Percentiles rank a stretch among this genome's conserved stretches.
Conservation (phyloP, 148 eudicot species). For the Spergularia marina region DNA sequence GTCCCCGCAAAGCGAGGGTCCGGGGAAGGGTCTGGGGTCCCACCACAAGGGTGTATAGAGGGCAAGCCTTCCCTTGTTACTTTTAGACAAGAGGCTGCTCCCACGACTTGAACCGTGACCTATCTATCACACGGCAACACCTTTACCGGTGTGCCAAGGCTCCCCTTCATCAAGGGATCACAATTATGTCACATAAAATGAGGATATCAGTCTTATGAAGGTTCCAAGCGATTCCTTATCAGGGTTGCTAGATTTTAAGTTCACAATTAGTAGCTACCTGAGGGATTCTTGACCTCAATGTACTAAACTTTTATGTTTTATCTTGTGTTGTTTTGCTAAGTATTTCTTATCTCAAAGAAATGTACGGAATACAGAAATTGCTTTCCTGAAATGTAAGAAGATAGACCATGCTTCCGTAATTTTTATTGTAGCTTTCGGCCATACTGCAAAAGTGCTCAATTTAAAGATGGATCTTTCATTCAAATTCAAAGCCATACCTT, state of each 20-base stretch:
- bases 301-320: not conserved
- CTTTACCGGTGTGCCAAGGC: too few relatives aligned
- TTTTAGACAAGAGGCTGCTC: too few relatives aligned
- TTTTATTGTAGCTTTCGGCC: not conserved
- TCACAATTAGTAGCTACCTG: not conserved
- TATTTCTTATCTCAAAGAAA: not conserved
- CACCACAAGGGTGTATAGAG: too few relatives aligned
- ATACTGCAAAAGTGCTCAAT: not conserved
- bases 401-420: not conserved
- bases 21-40: too few relatives aligned
- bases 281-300: not conserved
- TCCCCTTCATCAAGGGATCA: too few relatives aligned
- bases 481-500: constrained; percentile 47
- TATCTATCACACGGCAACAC: too few relatives aligned
- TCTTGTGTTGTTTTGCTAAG: not conserved
- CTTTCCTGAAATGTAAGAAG: not conserved
- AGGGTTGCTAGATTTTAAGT: not conserved
- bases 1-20: too few relatives aligned
- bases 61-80: too few relatives aligned
- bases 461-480: not conserved
- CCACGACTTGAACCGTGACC: too few relatives aligned
- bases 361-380: too few relatives aligned
- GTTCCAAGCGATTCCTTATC: not conserved
- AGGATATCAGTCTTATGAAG: not conserved
- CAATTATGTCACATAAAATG: not conserved